Conservation (phyloP, 176 grass and related monocot species). For the Zoysia japonica region DNA sequence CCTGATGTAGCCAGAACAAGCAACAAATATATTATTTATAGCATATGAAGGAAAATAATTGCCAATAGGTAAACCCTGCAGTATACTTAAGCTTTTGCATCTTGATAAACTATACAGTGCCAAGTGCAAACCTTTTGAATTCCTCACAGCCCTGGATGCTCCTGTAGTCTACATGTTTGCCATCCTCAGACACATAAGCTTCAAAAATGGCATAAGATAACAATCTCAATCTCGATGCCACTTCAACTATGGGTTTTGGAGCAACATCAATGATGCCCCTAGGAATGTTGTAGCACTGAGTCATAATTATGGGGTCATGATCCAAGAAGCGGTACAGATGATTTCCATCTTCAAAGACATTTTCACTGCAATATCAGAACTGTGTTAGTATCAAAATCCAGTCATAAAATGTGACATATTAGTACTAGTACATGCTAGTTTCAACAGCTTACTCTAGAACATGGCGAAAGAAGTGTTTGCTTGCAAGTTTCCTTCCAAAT, state of each 20-base stretch:
- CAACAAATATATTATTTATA: slow-evolving; percentile 8
- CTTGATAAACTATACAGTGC: slow-evolving; percentile 5
- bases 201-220: slow-evolving; percentile 79
- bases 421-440: slow-evolving; percentile 19
- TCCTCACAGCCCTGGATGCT: slow-evolving; percentile 83
- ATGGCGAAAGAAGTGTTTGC: slow-evolving; percentile 76
- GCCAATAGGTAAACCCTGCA: background rate
- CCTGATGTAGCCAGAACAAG: slow-evolving; percentile 20
- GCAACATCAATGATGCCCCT: slow-evolving; percentile 72
- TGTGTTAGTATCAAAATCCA: slow-evolving; percentile 21
- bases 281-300: slow-evolving; percentile 87
- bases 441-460: slow-evolving; percentile 70
- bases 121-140: slow-evolving; percentile 76
- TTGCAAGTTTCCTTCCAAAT: slow-evolving; percentile 90
- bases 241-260: slow-evolving; percentile 76
- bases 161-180: slow-evolving; percentile 81
- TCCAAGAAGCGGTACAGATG: slow-evolving; percentile 86
- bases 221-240: slow-evolving; percentile 72
- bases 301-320: slow-evolving; percentile 77
- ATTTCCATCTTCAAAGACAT: slow-evolving; percentile 93
- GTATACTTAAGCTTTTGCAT: slow-evolving; percentile 1
- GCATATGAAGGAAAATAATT: slow-evolving; percentile 7
- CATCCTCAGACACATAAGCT: slow-evolving; percentile 89
- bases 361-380: slow-evolving; percentile 63
- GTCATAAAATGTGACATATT: background rate